These are phyloP conservation scores for Talaromyces sp. DNA, from an alignment of 2,329 filamentous ascomycete species.

Conservation along the genomic window DNA sequence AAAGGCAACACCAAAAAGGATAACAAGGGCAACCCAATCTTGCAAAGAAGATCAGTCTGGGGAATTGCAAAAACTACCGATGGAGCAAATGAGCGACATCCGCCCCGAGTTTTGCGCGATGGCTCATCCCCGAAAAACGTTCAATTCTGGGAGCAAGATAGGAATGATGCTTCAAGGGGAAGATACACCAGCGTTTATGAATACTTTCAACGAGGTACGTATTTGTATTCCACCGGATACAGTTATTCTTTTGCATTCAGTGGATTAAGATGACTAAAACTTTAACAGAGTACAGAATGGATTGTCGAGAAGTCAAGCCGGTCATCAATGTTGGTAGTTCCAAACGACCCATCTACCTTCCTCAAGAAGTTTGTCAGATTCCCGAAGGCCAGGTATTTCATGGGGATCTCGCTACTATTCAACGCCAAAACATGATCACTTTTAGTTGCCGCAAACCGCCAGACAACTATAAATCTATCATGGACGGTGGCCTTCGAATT, in stretches of 20 bases:
- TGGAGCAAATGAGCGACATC: conserved; percentile 3
- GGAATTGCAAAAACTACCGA: conserved; percentile 15
- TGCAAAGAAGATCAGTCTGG: conserved; percentile 10
- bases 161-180: background rate
- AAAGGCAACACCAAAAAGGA: no score
- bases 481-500: conserved; percentile 18
- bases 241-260: background rate
- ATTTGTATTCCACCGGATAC: background rate
- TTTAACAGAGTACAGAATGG: conserved; percentile 39
- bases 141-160: conserved; percentile 11
- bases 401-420: conserved; percentile 56
- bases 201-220: conserved; percentile 26
- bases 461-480: conserved; percentile 66
- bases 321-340: conserved; percentile 66
- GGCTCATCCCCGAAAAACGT: conserved; percentile 15
- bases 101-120: background rate
- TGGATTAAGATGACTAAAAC: background rate
- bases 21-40: background rate
- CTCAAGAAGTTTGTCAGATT: conserved; percentile 65
- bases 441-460: conserved; percentile 69
- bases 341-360: conserved; percentile 62
- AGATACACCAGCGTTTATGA: conserved; percentile 23
- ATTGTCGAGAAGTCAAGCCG: conserved; percentile 45
- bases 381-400: conserved; percentile 64
- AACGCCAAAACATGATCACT: conserved; percentile 68